Percentiles rank a stretch among this genome's conserved stretches.
phyloP scores from a whole-genome alignment of 1,284 basidiomycete genomes.

The Ganoderma lingzhi region DNA sequence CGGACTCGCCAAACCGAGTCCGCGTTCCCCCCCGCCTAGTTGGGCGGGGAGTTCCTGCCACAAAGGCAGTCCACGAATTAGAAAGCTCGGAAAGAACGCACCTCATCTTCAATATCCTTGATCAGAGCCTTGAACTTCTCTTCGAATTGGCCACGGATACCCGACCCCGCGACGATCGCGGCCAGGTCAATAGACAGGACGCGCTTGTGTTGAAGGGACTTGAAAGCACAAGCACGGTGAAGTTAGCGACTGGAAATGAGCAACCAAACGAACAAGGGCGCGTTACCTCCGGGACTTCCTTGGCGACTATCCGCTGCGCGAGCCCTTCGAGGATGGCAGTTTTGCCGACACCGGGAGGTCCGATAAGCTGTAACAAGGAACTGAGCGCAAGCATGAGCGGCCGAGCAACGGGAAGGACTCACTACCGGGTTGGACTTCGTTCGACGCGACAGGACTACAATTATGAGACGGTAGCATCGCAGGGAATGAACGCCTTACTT shows the following conservation, averaged over 20 bases:
- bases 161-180: slow-evolving; percentile 86
- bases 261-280: too few species aligned
- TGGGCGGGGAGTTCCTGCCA: too few species aligned
- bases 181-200: slow-evolving; percentile 86
- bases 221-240: too few species aligned
- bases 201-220: slow-evolving; percentile 86
- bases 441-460: slow-evolving; percentile 74
- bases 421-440: slow-evolving; percentile 92
- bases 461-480: slow-evolving; percentile 1
- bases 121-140: slow-evolving; percentile 91
- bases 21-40: too few species aligned
- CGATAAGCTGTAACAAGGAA: slow-evolving; percentile 61
- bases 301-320: slow-evolving; percentile 87
- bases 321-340: slow-evolving; percentile 94
- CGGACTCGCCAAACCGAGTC: too few species aligned
- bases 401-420: slow-evolving; percentile 31
- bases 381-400: background rate
- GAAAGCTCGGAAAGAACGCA: slow-evolving; percentile 40
- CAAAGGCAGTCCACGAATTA: too few species aligned
- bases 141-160: slow-evolving; percentile 91
- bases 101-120: slow-evolving; percentile 88
- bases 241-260: background rate
- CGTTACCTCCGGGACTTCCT: slow-evolving; percentile 93
- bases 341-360: slow-evolving; percentile 88
- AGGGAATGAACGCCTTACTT: slow-evolving; percentile 32